These are phyloP conservation scores for Penicillium riverlandense DNA, from an alignment of 495 filamentous ascomycete genomes.

Conservation along the genomic window DNA sequence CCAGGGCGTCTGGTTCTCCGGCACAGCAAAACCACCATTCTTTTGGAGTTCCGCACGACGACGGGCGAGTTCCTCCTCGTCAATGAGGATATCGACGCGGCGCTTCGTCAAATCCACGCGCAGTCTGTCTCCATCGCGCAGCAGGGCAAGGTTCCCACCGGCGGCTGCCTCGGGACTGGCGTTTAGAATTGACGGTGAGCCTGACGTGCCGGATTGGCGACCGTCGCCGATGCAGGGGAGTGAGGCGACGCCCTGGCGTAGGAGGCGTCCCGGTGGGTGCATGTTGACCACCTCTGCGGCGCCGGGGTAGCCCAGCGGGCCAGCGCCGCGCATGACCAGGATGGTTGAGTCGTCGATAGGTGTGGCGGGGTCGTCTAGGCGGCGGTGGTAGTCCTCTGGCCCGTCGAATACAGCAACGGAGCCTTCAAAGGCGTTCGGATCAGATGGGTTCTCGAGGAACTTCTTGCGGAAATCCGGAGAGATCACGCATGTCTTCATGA, in stretches of 20 bases:
- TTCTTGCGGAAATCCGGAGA: slow-evolving; percentile 38
- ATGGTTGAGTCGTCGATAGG: slow-evolving; percentile 43
- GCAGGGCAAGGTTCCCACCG: slow-evolving; percentile 48
- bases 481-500: slow-evolving; percentile 53
- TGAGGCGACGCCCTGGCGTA: slow-evolving; percentile 40
- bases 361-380: slow-evolving; percentile 38
- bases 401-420: slow-evolving; percentile 47
- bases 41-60: slow-evolving; percentile 46
- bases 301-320: slow-evolving; percentile 47
- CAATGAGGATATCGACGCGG: slow-evolving; percentile 45
- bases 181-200: slow-evolving; percentile 47
- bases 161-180: slow-evolving; percentile 55
- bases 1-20: slow-evolving; percentile 42
- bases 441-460: slow-evolving; percentile 42
- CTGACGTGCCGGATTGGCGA: slow-evolving; percentile 49
- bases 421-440: slow-evolving; percentile 46
- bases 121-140: slow-evolving; percentile 47
- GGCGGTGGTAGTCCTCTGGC: slow-evolving; percentile 43
- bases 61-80: slow-evolving; percentile 54
- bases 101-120: slow-evolving; percentile 49
- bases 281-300: slow-evolving; percentile 53
- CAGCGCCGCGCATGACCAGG: slow-evolving; percentile 47
- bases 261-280: slow-evolving; percentile 40
- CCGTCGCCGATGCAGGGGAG: slow-evolving; percentile 51
- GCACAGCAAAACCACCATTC: slow-evolving; percentile 25